These are phyloP conservation scores for Penicillium sp. DNA, from an alignment of 2,329 filamentous ascomycete species.

Conservation along the genomic window DNA sequence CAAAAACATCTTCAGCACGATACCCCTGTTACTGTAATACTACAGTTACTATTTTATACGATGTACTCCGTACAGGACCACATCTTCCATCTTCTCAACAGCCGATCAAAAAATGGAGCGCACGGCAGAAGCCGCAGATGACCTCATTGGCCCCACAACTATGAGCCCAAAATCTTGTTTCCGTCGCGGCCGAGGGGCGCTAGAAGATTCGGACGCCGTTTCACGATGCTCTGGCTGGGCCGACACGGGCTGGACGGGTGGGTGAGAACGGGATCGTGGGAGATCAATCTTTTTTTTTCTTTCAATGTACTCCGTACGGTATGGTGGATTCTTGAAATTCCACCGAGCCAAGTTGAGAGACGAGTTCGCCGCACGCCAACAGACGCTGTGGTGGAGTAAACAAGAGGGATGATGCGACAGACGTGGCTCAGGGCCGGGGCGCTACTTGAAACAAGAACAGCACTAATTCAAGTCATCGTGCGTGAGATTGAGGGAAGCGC, in stretches of 20 bases:
- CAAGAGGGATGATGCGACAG: not conserved
- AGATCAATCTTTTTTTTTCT: not conserved
- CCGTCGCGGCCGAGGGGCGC: constrained; percentile 2
- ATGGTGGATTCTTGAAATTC: not conserved
- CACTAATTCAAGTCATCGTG: not conserved
- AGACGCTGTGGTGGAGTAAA: constrained; percentile 2
- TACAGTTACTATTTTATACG: no score
- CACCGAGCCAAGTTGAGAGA: not conserved
- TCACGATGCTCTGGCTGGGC: constrained; percentile 4
- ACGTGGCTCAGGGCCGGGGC: constrained; percentile 5
- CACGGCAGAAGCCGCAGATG: constrained; percentile 28
- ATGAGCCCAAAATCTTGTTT: constrained; percentile 27
- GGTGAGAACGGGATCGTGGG: not conserved
- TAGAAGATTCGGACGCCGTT: not conserved
- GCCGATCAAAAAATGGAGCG: constrained; percentile 24
- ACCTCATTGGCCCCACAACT: constrained; percentile 25
- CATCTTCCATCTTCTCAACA: not conserved
- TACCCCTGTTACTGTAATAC: no score
- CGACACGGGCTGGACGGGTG: not conserved
- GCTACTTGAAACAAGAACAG: constrained; percentile 14
- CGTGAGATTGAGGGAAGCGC: not conserved
- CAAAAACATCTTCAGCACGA: not conserved
- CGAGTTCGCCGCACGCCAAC: not conserved
- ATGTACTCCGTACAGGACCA: not conserved
- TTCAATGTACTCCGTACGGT: not conserved